These are phyloP conservation scores for Calonectria henricotiae DNA, from an alignment of 2,329 filamentous ascomycete species.

Conservation along the genomic window DNA sequence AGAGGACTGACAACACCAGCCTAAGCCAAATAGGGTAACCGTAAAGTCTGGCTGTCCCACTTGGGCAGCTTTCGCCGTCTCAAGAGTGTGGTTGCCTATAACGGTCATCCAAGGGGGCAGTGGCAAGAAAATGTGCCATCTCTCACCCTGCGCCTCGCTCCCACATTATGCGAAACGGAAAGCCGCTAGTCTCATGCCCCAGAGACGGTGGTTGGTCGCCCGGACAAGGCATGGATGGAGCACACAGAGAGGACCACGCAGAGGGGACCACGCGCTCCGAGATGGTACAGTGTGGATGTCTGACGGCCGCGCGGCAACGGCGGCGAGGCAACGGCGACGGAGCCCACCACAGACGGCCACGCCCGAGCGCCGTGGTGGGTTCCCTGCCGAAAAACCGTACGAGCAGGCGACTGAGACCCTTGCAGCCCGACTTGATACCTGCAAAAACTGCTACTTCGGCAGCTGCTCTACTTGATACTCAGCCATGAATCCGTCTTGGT, in stretches of 20 bases:
- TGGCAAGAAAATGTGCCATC: slow-evolving; percentile 11
- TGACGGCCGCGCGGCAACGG: slow-evolving; percentile 32
- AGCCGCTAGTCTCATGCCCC: background rate
- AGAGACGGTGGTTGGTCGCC: slow-evolving; percentile 27
- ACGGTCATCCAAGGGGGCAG: slow-evolving; percentile 4
- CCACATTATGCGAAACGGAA: slow-evolving; percentile 27
- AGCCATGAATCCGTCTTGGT: background rate
- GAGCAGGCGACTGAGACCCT: slow-evolving; percentile 17
- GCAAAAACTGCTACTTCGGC: background rate
- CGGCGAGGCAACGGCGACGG: slow-evolving; percentile 35
- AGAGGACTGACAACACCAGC: background rate
- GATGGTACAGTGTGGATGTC: slow-evolving; percentile 32
- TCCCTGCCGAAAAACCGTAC: slow-evolving; percentile 36
- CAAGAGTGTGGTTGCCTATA: slow-evolving; percentile 1
- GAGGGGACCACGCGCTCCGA: slow-evolving; percentile 1
- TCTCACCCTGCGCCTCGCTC: slow-evolving; percentile 26
- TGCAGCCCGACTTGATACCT: background rate
- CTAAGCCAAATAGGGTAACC: slow-evolving; percentile 14
- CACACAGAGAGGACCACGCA: background rate
- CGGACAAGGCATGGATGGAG: background rate
- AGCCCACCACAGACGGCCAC: slow-evolving; percentile 28
- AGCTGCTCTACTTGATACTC: slow-evolving; percentile 10
- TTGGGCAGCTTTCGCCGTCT: slow-evolving; percentile 30
- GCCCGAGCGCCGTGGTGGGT: slow-evolving; percentile 35
- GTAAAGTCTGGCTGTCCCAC: slow-evolving; percentile 13